Evolutionary conservation across 345 rosid genomes (phyloP), one percentile per base, ranked within the genome.

Genomic region (Tarenaya hassleriana): DNA sequence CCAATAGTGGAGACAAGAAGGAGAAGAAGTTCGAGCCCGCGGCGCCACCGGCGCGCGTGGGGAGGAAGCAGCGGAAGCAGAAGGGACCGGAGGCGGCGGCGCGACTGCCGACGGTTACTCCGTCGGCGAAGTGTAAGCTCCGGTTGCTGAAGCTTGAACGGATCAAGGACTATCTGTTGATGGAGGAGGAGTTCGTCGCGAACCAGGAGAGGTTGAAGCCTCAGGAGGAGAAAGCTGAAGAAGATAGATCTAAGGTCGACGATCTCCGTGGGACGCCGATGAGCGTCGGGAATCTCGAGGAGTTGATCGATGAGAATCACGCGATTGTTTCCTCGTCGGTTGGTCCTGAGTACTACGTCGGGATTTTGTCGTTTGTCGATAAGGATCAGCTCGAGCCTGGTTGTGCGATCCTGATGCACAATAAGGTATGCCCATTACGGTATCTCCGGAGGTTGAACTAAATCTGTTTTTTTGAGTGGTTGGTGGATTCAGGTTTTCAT

Each of bases 301-400:
- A 94, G 70, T 32, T 92, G 47, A 92, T 92, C 41, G 99, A 92
- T 57, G 99, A 92, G 88, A 88, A 85, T 63, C 95, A 92, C 43
- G 97, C 99, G 0, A 92, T 86, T 43, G 94, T 92, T 47, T 85
- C 95, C 10, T 81, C 95, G 16, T 85, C 95, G 1, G 97, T 86
- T 47, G 97, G 99, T 4, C 95, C 97, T 0, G 97, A 92, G 80
- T 92, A 86, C 41, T 88, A 86, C 37, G 99, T 92, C 8, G 83
- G 95, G 21, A 92, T 92, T 52, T 55, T 88, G 55, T 85, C 95
- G 0, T 92, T 92, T 18, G 99, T 92, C 11, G 99, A 88, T 63
- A 92, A 92, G 56, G 97, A 94, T 63, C 97, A 88, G 75, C 79
- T 94, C 38, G 99, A 86, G 56, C 97, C 97, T 55, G 99, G 99